Conservation (phyloP, 352 stramenopile genomes). For the Phytophthora sojae region DNA sequence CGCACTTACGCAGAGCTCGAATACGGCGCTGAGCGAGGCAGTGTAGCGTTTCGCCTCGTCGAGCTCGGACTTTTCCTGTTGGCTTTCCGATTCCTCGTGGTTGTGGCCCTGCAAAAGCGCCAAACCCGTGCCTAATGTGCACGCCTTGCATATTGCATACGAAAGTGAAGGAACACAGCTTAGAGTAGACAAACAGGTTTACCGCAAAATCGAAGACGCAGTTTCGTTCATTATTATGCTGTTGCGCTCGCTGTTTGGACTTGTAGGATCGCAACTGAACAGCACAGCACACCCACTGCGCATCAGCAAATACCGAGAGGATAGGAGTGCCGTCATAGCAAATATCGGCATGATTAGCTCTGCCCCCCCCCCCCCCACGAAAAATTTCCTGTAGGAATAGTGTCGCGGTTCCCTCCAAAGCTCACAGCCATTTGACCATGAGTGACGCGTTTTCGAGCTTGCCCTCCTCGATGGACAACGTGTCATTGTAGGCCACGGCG, state of each 20-base stretch:
- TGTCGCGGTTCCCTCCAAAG: neutral
- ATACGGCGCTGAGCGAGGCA: constrained; percentile 18
- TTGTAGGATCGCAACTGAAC: neutral
- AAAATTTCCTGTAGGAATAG: neutral
- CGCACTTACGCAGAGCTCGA: constrained; percentile 34
- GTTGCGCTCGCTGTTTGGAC: constrained; percentile 10
- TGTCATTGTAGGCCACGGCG: constrained; percentile 59
- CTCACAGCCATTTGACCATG: constrained; percentile 78
- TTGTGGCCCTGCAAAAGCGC: constrained; percentile 25
- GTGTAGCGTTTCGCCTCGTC: constrained; percentile 23
- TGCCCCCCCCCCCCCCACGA: neutral
- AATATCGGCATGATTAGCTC: neutral
- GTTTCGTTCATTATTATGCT: constrained; percentile 30
- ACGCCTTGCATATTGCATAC: neutral
- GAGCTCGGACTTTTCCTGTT: constrained; percentile 29
- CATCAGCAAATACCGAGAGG: neutral
- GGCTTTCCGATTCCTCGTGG: constrained; percentile 24
- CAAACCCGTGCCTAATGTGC: constrained; percentile 3
- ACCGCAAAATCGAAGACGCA: constrained; percentile 22
- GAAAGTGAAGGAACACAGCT: no score
- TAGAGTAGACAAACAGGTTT: neutral
- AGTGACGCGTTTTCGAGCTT: constrained; percentile 82
- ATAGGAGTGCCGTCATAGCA: neutral
- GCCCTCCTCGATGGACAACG: constrained; percentile 62
- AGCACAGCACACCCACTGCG: constrained; percentile 1